Evolutionary conservation across 768 basidiomycete species (phyloP).

Genomic region (Peribolospora baueri): DNA sequence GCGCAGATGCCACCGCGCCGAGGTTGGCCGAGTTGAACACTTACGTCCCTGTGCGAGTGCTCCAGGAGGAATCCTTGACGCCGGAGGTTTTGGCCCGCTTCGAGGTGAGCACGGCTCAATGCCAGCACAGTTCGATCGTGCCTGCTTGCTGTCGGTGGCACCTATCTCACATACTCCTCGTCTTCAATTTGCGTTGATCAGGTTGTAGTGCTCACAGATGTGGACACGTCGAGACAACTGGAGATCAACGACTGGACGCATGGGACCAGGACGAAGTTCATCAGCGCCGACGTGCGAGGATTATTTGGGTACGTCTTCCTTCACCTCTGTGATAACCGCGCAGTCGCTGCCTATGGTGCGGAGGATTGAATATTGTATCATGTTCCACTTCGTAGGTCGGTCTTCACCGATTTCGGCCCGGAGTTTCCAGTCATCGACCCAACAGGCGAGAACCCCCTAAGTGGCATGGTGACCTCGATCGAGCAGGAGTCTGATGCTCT

Average conservation of each 20-base stretch:
- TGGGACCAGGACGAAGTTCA: slow-evolving; percentile 64
- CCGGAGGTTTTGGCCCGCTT: slow-evolving; percentile 63
- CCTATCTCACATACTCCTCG: neutral
- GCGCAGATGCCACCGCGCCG: slow-evolving; percentile 64
- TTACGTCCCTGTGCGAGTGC: slow-evolving; percentile 75
- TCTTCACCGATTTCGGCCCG: slow-evolving; percentile 88
- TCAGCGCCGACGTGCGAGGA: slow-evolving; percentile 71
- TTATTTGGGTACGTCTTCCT: slow-evolving; percentile 53
- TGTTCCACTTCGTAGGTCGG: slow-evolving; percentile 31
- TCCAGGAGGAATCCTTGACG: slow-evolving; percentile 50
- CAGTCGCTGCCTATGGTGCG: neutral
- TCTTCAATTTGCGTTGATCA: slow-evolving; percentile 17
- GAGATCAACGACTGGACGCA: slow-evolving; percentile 95
- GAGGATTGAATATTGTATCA: neutral
- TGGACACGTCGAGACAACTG: slow-evolving; percentile 51
- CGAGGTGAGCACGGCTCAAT: slow-evolving; percentile 33
- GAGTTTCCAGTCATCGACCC: slow-evolving; percentile 90
- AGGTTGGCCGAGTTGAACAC: slow-evolving; percentile 80
- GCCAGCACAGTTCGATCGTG: neutral
- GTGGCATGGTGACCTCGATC: slow-evolving; percentile 90
- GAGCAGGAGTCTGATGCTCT: slow-evolving; percentile 71
- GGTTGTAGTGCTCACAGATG: slow-evolving; percentile 75
- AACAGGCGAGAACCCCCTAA: slow-evolving; percentile 84
- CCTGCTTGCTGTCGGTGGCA: slow-evolving; percentile 1
- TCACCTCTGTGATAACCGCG: slow-evolving; percentile 1